These are phyloP conservation scores for Alternaria arbusti DNA, from an alignment of 2,329 filamentous ascomycete genomes.

Conservation along the genomic window DNA sequence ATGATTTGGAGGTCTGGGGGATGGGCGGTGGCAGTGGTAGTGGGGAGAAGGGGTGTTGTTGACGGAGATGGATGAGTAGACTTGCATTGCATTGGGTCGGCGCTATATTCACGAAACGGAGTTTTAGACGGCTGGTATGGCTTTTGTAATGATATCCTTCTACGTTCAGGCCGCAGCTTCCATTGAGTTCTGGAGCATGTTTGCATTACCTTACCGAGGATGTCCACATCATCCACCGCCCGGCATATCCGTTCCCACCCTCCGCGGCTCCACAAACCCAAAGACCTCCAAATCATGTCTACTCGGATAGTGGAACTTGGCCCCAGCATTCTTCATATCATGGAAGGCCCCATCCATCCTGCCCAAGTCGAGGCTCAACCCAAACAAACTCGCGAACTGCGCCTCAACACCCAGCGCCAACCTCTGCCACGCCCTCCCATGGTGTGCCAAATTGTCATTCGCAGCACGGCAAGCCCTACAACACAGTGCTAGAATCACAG, in stretches of 20 bases:
- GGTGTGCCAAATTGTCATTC: rapidly evolving
- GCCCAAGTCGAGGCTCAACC: background rate
- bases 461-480: background rate
- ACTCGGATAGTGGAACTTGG: background rate
- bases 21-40: conserved; percentile 1
- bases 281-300: background rate
- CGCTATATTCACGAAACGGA: background rate
- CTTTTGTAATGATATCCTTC: conserved; percentile 1
- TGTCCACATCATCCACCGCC: too few species aligned
- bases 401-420: background rate
- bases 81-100: background rate
- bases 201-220: too few species aligned
- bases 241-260: too few species aligned
- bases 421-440: background rate
- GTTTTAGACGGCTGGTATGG: background rate
- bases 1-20: conserved; percentile 21
- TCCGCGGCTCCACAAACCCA: background rate
- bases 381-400: background rate
- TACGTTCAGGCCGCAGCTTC: background rate
- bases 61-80: background rate
- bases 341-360: background rate
- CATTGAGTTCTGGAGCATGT: background rate
- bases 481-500: background rate
- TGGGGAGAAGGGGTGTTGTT: background rate
- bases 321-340: background rate